Evolutionary conservation across 345 rosid genomes (phyloP), one percentile per base, ranked within the genome.

Genomic region (Ceriops decandra): DNA sequence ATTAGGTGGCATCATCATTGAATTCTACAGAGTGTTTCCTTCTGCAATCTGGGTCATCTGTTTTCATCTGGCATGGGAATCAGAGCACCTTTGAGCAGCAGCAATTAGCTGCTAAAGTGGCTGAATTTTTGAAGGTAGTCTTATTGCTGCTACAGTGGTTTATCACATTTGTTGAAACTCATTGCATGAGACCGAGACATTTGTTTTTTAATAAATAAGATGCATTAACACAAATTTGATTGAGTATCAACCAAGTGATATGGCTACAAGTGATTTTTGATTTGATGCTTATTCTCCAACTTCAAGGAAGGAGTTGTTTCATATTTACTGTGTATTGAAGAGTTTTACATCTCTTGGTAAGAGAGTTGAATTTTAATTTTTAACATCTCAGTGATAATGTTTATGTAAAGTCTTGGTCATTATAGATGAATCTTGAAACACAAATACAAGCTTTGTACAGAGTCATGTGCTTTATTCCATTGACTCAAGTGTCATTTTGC

Each of bases 21-120:
- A 85, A 88, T 78, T 90, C 99, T 59, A 63, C 75, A 2, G 93
- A 92, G 72, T 95, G 98, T 75, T 92, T 90, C 81, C 89, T 95
- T 78, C 89, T 95, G 82, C 99, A 95, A 87, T 88, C 98, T 77
- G 98, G 98, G 54, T 86, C 95, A 32, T 84, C 95, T 56, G 19
- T 90, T 74, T 95, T 92, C 79, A 82, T 77, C 31, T 95, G 99
- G 99, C 93, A 88, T 79, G 99, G 99, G 72, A 90, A 81, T 82
- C 93, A 92, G 84, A 86, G 99, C 82, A 77, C 95, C 28, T 85
- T 75, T 79, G 98, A 95, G 81, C 96, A 91, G 78, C 93, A 92
- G 80, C 96, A 95, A 69, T 70, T 85, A 68, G 91, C 98, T 64
- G 84, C 92, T 56, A 90, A 88, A 76, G 77, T 88, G 70, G 92